phyloP scores from a whole-genome alignment of 2,329 filamentous ascomycete species.

The Aspergillus carbonarius region DNA sequence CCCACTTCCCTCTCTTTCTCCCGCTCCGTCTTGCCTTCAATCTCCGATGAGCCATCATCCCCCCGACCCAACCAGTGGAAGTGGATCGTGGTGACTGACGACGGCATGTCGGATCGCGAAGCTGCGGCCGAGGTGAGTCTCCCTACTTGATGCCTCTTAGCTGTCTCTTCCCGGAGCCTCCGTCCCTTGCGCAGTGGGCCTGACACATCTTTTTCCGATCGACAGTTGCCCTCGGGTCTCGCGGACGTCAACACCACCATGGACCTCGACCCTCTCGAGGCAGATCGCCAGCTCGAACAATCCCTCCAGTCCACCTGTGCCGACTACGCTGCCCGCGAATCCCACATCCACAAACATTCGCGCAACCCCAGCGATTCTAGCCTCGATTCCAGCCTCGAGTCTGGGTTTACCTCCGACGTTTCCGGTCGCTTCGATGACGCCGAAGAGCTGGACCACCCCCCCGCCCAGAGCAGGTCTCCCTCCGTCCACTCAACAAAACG shows the following conservation, averaged over 20 bases:
- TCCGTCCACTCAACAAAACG: conserved; percentile 42
- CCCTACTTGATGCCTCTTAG: not conserved
- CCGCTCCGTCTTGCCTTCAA: not conserved
- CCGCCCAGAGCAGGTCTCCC: conserved; percentile 20
- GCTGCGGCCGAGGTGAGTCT: not conserved
- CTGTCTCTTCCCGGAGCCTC: not conserved
- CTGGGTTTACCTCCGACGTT: conserved; percentile 31
- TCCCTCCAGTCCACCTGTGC: conserved; percentile 19
- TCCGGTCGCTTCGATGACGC: conserved; percentile 39
- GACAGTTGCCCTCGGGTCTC: conserved; percentile 12
- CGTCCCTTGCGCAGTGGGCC: conserved; percentile 11
- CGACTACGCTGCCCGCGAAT: conserved; percentile 16
- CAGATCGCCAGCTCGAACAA: conserved; percentile 26
- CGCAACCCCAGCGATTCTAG: conserved; percentile 22
- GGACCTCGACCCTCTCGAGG: conserved; percentile 20
- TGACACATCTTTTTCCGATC: not conserved
- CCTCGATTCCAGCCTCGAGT: conserved; percentile 16
- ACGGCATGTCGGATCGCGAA: not conserved
- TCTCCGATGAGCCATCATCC: not conserved
- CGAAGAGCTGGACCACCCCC: conserved; percentile 25
- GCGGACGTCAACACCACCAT: not conserved
- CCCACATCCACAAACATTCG: conserved; percentile 30
- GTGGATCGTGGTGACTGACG: not conserved
- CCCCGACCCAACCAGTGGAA: not conserved
- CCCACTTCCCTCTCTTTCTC: not conserved